Base-by-base conservation (phyloP, 2,329 filamentous ascomycete genomes). In the Cercospora janseana region DNA sequence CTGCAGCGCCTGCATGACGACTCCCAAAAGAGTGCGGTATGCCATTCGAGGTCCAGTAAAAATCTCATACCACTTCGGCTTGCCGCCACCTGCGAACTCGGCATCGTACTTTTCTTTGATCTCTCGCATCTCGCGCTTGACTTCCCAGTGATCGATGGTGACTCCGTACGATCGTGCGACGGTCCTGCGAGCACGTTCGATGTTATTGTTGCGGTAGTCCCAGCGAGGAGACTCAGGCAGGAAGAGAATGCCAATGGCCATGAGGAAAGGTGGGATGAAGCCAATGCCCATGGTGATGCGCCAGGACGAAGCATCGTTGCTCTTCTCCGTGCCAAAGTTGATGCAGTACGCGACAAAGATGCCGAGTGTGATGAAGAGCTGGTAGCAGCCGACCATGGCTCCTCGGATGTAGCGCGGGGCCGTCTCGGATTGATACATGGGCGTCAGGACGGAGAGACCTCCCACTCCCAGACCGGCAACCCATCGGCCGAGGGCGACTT, bases 351-450 rank as follows among this genome's bases (percentile, higher is more conserved):
- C 55, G 16, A 72, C 63, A 46, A 74, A 82, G 64, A 87, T 86
- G 40, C 84, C 84, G 21, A 86, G 71, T 0, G 83, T 87, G 63
- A 87, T 83, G 65, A 85, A 80, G 3, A 87, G 75, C 71, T 87
- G 84, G 66, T 86, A 87, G 44, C 76, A 79, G 1, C 78, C 76
- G 21, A 87, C 77, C 29, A 86, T 73, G 5, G 81, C 74, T 60
- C 82, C 82, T 59, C 84, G 79, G 43, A 87, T 79, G 51, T 81
- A 77, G 53, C 81, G 76, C 0, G 84, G 84, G 2, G 80, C 79
- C 49, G 77, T 82, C 67, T 87, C 84, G 12, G 77, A 79, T 64
- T 86, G 82, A 60, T 87, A 87, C 79, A 87, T 82, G 40, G 81
- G 81, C 1, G 83, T 81, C 20, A 81, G 71, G 32, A 85, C 82